Percentiles rank a stretch among this genome's conserved stretches.
Evolutionary conservation across 106 monocot species (phyloP).

Genomic region (Xerophyta viscosa): DNA sequence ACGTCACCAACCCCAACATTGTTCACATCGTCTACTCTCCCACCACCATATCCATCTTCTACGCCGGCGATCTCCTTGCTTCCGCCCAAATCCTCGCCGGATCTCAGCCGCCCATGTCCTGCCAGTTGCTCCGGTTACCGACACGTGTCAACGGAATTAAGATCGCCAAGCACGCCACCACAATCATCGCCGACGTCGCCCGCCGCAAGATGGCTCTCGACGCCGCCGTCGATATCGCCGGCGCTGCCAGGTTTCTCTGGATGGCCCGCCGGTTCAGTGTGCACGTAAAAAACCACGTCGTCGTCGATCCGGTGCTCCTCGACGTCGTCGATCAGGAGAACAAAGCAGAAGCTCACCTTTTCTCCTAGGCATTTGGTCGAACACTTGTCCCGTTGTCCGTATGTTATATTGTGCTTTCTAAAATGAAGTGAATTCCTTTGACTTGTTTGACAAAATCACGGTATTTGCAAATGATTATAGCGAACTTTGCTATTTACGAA

Average conservation of each 20-base stretch:
- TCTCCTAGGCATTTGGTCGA: not conserved
- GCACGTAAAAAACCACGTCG: slow-evolving; percentile 50
- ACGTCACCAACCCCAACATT: slow-evolving; percentile 81
- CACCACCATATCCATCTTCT: slow-evolving; percentile 58
- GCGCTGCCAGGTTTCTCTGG: slow-evolving; percentile 38
- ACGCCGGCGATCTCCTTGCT: slow-evolving; percentile 56
- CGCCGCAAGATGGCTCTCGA: slow-evolving; percentile 58
- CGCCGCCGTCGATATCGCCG: slow-evolving; percentile 61
- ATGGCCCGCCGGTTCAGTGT: slow-evolving; percentile 41
- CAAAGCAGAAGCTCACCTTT: slow-evolving; percentile 40
- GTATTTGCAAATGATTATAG: too few relatives aligned
- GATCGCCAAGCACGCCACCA: slow-evolving; percentile 38
- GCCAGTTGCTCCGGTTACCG: slow-evolving; percentile 43
- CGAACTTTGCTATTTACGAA: too few relatives aligned
- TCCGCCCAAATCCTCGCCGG: slow-evolving; percentile 46
- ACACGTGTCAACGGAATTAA: slow-evolving; percentile 46
- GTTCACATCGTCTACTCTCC: slow-evolving; percentile 53
- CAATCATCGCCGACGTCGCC: slow-evolving; percentile 42
- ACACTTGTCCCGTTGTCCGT: too few relatives aligned
- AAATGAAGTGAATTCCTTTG: too few relatives aligned
- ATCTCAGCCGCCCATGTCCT: slow-evolving; percentile 41
- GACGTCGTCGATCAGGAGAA: slow-evolving; percentile 66
- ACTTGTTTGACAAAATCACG: too few relatives aligned
- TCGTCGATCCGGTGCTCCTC: slow-evolving; percentile 66
- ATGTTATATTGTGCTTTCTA: too few relatives aligned